Conservation (phyloP, 805 yeast genomes). For the Wickerhamiella australiensis region DNA sequence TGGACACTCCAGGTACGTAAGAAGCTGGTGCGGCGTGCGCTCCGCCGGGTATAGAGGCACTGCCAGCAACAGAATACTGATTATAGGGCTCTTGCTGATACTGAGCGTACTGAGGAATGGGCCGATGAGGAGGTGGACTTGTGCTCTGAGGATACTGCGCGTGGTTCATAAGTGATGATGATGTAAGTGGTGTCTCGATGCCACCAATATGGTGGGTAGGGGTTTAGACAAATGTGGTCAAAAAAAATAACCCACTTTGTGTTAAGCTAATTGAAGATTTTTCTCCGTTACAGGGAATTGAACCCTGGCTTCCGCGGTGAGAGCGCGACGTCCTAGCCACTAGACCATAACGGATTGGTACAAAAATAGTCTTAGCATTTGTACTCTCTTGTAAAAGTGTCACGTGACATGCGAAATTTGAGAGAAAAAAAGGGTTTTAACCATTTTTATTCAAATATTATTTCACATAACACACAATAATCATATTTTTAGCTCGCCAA, state of each 20-base stretch:
- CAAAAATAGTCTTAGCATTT: not conserved
- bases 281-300: slow-evolving; percentile 11
- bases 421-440: too few relatives aligned
- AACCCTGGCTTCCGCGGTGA: slow-evolving; percentile 12
- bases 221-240: not conserved
- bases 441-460: too few relatives aligned
- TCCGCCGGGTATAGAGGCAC: slow-evolving; percentile 13
- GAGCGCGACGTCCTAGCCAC: slow-evolving; percentile 12
- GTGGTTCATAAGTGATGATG: slow-evolving; percentile 1
- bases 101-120: slow-evolving; percentile 12
- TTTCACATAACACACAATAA: too few relatives aligned
- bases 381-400: not conserved
- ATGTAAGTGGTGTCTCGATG: not conserved
- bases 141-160: slow-evolving; percentile 7
- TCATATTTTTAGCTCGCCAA: too few relatives aligned
- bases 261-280: not conserved
- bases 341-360: slow-evolving; percentile 9
- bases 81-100: slow-evolving; percentile 1
- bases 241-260: not conserved
- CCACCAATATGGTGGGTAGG: not conserved
- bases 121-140: slow-evolving; percentile 11
- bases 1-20: slow-evolving; percentile 21
- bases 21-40: slow-evolving; percentile 22
- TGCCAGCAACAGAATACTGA: slow-evolving; percentile 1
- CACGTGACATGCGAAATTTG: too few relatives aligned